These are phyloP conservation scores for Colletotrichum limetticola DNA, from an alignment of 2,329 filamentous ascomycete species.

Conservation along the genomic window DNA sequence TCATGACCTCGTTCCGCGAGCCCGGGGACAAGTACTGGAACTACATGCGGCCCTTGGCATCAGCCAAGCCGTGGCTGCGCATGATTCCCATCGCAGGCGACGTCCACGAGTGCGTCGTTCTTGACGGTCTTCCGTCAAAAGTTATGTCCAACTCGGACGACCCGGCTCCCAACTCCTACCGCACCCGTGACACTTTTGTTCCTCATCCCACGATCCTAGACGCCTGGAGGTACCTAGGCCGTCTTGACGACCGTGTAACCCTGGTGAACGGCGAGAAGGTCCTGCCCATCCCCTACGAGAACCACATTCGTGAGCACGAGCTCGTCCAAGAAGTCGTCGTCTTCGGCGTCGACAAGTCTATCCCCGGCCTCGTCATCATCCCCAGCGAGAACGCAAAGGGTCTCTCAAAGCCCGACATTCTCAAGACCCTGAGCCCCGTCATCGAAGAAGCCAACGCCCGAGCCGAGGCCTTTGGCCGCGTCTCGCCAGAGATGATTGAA, in stretches of 20 bases:
- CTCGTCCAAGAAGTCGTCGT: constrained; percentile 66
- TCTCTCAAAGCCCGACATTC: constrained; percentile 54
- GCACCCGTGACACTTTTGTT: constrained; percentile 56
- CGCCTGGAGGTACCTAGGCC: constrained; percentile 57
- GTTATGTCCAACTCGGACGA: constrained; percentile 51
- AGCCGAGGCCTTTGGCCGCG: constrained; percentile 62
- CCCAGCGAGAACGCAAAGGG: constrained; percentile 55
- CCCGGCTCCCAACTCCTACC: constrained; percentile 53
- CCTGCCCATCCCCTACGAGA: constrained; percentile 59
- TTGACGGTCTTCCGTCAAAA: constrained; percentile 51
- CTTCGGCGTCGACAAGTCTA: constrained; percentile 63
- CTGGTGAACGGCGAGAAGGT: constrained; percentile 61
- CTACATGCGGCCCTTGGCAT: constrained; percentile 57
- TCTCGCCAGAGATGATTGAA: constrained; percentile 63
- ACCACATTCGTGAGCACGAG: constrained; percentile 61
- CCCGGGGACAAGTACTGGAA: constrained; percentile 65
- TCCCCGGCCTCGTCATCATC: constrained; percentile 65
- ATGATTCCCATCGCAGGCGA: constrained; percentile 46
- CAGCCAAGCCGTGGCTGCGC: constrained; percentile 52
- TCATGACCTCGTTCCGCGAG: constrained; percentile 66
- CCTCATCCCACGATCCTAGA: constrained; percentile 52
- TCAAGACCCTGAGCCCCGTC: constrained; percentile 59
- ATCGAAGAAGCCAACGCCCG: constrained; percentile 61
- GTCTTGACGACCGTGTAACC: constrained; percentile 57
- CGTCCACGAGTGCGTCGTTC: constrained; percentile 49